phyloP scores from a whole-genome alignment of 108 stramenopile genomes.

The Discostella pseudostelligera region DNA sequence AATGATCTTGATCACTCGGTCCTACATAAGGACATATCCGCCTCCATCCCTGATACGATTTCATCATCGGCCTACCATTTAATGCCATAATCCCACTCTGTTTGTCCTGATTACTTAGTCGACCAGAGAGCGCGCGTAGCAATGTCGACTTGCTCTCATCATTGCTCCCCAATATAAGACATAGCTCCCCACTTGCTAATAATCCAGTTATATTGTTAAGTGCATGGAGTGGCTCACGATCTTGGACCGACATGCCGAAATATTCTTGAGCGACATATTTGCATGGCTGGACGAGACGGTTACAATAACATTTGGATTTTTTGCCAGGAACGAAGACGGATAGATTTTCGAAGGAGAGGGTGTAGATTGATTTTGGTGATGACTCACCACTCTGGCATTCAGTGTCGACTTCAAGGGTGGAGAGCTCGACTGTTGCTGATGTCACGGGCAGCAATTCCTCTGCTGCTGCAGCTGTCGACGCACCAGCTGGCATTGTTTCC shows the following conservation, averaged over 20 bases:
- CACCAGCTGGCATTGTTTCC: too few relatives aligned
- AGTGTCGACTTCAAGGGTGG: too few relatives aligned
- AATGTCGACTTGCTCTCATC: slow-evolving; percentile 33
- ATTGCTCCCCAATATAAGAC: slow-evolving; percentile 29
- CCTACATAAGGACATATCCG: slow-evolving; percentile 42
- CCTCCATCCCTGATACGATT: slow-evolving; percentile 38
- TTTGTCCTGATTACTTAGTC: slow-evolving; percentile 30
- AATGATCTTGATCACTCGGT: slow-evolving; percentile 35
- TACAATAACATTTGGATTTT: not conserved
- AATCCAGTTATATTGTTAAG: slow-evolving; percentile 36
- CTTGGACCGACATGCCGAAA: slow-evolving; percentile 21
- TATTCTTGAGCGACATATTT: slow-evolving; percentile 30
- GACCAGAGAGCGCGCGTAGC: slow-evolving; percentile 18
- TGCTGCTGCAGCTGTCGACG: too few relatives aligned
- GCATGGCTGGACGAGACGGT: slow-evolving; percentile 11
- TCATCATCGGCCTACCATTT: slow-evolving; percentile 34
- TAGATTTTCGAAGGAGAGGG: slow-evolving; percentile 39
- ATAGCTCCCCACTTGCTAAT: slow-evolving; percentile 25
- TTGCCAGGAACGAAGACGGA: slow-evolving; percentile 32
- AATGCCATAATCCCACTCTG: slow-evolving; percentile 26
- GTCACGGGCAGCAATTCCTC: too few relatives aligned
- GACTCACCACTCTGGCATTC: too few relatives aligned
- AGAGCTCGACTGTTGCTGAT: too few relatives aligned
- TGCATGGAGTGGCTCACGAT: slow-evolving; percentile 28
- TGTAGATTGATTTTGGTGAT: not conserved